phyloP scores from a whole-genome alignment of 2,329 filamentous ascomycete genomes.

The Tympanopsis confertula region DNA sequence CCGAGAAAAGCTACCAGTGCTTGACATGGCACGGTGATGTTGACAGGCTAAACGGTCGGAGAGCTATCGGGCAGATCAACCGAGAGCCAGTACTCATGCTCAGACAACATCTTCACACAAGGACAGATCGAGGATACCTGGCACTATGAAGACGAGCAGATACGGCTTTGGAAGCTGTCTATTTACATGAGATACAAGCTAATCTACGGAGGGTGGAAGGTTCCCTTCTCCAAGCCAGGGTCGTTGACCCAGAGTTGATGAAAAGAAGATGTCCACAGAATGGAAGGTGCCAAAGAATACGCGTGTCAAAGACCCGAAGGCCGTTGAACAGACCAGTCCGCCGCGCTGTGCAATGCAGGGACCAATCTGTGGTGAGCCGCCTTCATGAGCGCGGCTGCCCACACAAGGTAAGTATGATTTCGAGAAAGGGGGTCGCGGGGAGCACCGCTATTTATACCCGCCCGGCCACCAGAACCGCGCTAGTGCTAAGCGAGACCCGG shows the following conservation, averaged over 20 bases:
- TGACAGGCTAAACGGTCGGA: no score
- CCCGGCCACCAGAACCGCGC: neutral
- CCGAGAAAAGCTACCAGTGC: no score
- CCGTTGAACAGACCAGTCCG: slow-evolving; percentile 1
- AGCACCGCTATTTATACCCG: neutral
- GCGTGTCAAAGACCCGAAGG: slow-evolving; percentile 1
- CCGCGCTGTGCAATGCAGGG: slow-evolving; percentile 2
- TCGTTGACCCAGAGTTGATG: neutral
- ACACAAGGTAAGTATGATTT: slow-evolving; percentile 1
- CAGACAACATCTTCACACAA: no score
- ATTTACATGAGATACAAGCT: no score
- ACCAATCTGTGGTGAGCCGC: slow-evolving; percentile 1
- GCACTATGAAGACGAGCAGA: no score
- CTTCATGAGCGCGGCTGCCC: neutral
- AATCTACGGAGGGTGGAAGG: no score
- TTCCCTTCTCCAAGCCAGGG: no score
- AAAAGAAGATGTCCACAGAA: neutral
- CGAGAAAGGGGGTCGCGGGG: neutral
- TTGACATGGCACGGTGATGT: no score
- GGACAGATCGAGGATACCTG: no score
- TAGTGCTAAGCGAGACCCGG: slow-evolving; percentile 1
- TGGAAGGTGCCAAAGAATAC: slow-evolving; percentile 1
- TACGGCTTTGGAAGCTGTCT: no score
- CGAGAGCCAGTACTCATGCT: no score
- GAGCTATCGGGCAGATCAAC: no score